These are phyloP conservation scores for Starmera dryadoides DNA, from an alignment of 805 yeast species.

Conservation along the genomic window DNA sequence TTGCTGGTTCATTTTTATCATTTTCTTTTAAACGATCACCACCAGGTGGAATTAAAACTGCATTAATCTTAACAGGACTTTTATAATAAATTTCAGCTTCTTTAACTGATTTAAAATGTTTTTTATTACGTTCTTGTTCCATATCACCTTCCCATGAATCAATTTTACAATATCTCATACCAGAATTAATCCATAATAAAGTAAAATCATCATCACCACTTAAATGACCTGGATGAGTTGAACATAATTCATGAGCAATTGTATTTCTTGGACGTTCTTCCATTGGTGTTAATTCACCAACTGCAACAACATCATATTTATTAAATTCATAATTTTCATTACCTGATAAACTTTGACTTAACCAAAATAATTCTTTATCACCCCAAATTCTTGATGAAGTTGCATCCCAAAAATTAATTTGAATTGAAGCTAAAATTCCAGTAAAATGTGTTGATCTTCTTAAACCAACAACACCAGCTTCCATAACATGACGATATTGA, in stretches of 20 bases:
- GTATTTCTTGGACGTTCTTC: conserved; percentile 4
- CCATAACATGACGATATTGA: conserved; percentile 21
- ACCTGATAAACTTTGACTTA: conserved; percentile 40
- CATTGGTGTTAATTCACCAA: conserved; percentile 7
- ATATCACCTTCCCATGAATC: conserved; percentile 25
- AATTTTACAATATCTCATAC: conserved; percentile 41
- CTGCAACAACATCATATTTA: conserved; percentile 10
- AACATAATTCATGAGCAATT: conserved; percentile 35
- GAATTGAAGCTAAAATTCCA: conserved; percentile 11
- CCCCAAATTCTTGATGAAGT: conserved; percentile 44
- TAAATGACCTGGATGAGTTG: conserved; percentile 53
- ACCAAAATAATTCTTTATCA: conserved; percentile 68
- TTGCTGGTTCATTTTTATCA: conserved; percentile 34
- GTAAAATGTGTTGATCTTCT: conserved; percentile 17
- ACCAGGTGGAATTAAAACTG: conserved; percentile 46
- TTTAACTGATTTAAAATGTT: conserved; percentile 5
- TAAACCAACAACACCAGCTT: conserved; percentile 26
- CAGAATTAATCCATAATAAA: conserved; percentile 52
- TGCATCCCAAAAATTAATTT: conserved; percentile 13
- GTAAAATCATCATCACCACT: conserved; percentile 36
- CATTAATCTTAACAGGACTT: conserved; percentile 33
- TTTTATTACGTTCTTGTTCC: conserved; percentile 22
- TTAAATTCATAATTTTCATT: conserved; percentile 20
- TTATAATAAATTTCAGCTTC: conserved; percentile 21
- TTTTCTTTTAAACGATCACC: conserved; percentile 20